Conservation (phyloP, 169 alveolate genomes). For the Plasmodium knowlesi region DNA sequence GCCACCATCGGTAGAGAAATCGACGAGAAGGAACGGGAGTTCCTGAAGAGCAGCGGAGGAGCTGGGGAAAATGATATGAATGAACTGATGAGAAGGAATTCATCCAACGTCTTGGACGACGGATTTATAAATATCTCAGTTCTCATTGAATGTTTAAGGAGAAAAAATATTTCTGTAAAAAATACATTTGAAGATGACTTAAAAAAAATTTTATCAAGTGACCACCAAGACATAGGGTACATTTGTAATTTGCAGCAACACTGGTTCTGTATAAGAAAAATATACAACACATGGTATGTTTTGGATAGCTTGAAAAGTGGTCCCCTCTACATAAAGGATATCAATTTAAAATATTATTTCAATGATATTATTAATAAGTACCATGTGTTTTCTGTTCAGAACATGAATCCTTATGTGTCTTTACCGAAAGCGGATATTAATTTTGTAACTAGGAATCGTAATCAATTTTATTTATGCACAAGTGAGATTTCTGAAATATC, state of each 20-base stretch:
- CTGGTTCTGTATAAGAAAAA: slow-evolving; percentile 86
- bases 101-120: slow-evolving; percentile 83
- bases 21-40: slow-evolving; percentile 80
- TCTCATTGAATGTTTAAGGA: slow-evolving; percentile 81
- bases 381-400: slow-evolving; percentile 72
- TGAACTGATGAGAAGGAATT: slow-evolving; percentile 60
- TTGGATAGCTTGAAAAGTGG: slow-evolving; percentile 83
- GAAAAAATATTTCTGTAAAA: slow-evolving; percentile 63
- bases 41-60: slow-evolving; percentile 21
- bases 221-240: slow-evolving; percentile 83
- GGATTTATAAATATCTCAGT: slow-evolving; percentile 84
- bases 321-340: slow-evolving; percentile 77
- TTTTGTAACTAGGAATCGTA: slow-evolving; percentile 51
- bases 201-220: slow-evolving; percentile 80
- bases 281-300: slow-evolving; percentile 85
- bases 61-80: background rate
- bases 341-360: slow-evolving; percentile 53
- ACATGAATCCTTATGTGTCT: slow-evolving; percentile 61
- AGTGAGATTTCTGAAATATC: slow-evolving; percentile 49
- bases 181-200: slow-evolving; percentile 76
- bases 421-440: slow-evolving; percentile 69
- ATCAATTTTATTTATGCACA: slow-evolving; percentile 63
- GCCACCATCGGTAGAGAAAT: slow-evolving; percentile 84
- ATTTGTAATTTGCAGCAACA: slow-evolving; percentile 86
- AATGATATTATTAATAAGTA: slow-evolving; percentile 62